Evolutionary conservation across 176 grass and related monocot genomes (phyloP), one percentile per base, ranked within the genome.

Genomic region (Carex scoparia): DNA sequence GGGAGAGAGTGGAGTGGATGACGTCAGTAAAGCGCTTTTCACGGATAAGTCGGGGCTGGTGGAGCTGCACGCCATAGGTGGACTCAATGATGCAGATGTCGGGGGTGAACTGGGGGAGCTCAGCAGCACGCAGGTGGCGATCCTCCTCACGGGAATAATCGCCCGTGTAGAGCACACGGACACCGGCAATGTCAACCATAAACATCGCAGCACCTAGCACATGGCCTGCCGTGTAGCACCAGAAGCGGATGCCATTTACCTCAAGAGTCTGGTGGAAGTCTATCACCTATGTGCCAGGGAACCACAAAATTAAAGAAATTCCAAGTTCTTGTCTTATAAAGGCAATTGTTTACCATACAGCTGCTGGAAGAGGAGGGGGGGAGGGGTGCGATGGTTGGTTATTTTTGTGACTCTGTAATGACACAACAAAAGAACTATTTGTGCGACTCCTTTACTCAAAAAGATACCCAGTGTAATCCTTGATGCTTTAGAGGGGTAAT

Each of bases 121-220:
- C 95, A 83, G 95, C 95, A 81, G 95, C 95, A 61, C 86, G 76
- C 10, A 98, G 85, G 83, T 98, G 93, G 9, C 95, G 91, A 49
- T 98, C 95, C 85, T 98, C 95, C 56, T 98, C 95, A 60, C 89
- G 86, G 68, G 95, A 95, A 85, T 98, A 98, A 88, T 98, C 95
- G 48, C 95, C 93, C 0, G 95, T 95, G 85, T 95, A 95, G 35
- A 98, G 95, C 68, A 98, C 86, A 62, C 93, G 88, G 31, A 95
- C 89, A 30, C 95, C 93, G 61, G 95, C 95, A 87, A 98, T 98
- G 82, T 98, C 95, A 55, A 98, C 95, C 95, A 98, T 95, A 88
- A 98, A 98, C 95, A 98, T 98, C 33, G 95, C 95, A 37, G 95
- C 95, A 57, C 93, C 93, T 49, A 98, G 93, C 19, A 98, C 95